Conservation (phyloP, 139 green algal species). For the Tetradesmus lagerheimii region DNA sequence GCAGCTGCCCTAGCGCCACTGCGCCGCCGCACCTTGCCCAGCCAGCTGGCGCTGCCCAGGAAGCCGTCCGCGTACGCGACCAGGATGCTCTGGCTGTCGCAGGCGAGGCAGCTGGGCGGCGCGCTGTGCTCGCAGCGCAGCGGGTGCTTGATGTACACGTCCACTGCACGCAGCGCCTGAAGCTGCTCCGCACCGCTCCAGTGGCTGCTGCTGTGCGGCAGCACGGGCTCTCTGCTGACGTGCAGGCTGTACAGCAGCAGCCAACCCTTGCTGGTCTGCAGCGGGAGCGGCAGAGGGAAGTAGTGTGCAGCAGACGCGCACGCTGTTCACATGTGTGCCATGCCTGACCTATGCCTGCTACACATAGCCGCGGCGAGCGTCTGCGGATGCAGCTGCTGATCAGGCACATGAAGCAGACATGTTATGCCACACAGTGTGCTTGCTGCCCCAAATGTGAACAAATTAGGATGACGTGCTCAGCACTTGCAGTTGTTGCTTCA, state of each 20-base stretch:
- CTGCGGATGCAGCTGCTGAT: background rate
- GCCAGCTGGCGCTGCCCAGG: slow-evolving; percentile 72
- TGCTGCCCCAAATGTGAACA: background rate
- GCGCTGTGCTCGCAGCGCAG: slow-evolving; percentile 51
- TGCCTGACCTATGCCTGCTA: background rate
- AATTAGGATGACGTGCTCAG: background rate
- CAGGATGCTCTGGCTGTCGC: slow-evolving; percentile 66
- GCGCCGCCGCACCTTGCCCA: slow-evolving; percentile 65
- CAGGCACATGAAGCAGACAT: background rate
- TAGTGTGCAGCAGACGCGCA: background rate
- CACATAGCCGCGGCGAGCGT: background rate
- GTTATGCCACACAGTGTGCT: background rate
- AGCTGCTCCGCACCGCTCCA: slow-evolving; percentile 38
- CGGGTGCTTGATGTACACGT: slow-evolving; percentile 76
- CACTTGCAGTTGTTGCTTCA: background rate
- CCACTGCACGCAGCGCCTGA: slow-evolving; percentile 29
- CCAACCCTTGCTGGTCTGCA: slow-evolving; percentile 73
- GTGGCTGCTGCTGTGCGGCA: slow-evolving; percentile 33
- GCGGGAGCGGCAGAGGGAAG: background rate
- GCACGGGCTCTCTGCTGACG: slow-evolving; percentile 62
- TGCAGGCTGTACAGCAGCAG: slow-evolving; percentile 79
- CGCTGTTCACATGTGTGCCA: background rate
- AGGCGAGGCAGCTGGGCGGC: slow-evolving; percentile 46
- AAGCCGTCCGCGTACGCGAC: slow-evolving; percentile 71
- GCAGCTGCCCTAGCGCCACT: background rate